Percentiles rank a stretch among this genome's conserved stretches.
Evolutionary conservation across 441 rosid genomes (phyloP).

Genomic region (Jatropha podagrica): DNA sequence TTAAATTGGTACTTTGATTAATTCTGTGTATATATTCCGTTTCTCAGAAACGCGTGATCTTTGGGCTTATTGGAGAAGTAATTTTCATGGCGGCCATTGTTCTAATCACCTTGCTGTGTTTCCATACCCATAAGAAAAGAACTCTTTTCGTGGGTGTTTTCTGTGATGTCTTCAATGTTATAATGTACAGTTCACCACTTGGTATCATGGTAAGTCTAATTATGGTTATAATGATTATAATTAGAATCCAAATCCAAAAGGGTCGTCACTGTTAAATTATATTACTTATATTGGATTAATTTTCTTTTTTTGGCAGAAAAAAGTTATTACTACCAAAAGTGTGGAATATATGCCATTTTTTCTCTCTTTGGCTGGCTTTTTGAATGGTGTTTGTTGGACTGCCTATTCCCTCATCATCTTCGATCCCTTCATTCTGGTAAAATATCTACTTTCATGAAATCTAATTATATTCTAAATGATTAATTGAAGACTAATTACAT

Average conservation of each 20-base stretch:
- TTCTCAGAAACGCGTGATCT: conserved; percentile 30
- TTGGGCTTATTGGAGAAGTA: conserved; percentile 34
- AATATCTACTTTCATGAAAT: neutral
- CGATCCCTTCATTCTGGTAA: conserved; percentile 62
- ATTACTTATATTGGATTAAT: neutral
- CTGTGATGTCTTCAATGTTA: conserved; percentile 62
- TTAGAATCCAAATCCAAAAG: too few relatives aligned
- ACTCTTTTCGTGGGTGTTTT: conserved; percentile 51
- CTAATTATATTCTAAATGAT: neutral
- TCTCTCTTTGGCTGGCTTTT: conserved; percentile 49
- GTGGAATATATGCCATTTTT: conserved; percentile 83
- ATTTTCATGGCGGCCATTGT: conserved; percentile 21
- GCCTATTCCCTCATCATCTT: conserved; percentile 54
- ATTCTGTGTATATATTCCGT: neutral
- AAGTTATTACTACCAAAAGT: conserved; percentile 62
- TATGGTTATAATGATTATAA: too few relatives aligned
- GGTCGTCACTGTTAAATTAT: too few relatives aligned
- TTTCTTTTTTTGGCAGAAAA: conserved; percentile 32
- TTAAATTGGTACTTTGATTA: too few relatives aligned
- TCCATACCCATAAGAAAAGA: conserved; percentile 24
- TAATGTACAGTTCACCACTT: conserved; percentile 77
- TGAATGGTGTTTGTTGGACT: conserved; percentile 60
- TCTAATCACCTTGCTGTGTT: conserved; percentile 20
- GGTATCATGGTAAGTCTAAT: conserved; percentile 39
- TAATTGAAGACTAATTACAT: neutral